phyloP scores from a whole-genome alignment of 108 stramenopile genomes.

The Cyclotella atomus region DNA sequence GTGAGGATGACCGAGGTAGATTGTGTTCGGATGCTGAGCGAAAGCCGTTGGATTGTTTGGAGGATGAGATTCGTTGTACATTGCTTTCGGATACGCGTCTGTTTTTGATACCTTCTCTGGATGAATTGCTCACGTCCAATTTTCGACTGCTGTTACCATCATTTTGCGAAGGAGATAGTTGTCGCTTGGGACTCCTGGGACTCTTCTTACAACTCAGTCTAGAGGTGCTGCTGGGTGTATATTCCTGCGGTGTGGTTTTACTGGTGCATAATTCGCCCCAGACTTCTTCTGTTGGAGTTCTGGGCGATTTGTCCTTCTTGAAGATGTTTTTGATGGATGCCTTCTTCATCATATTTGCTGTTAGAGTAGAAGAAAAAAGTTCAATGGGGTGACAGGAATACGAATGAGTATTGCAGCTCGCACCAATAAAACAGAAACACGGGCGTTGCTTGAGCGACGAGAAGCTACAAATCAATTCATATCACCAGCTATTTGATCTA shows the following conservation, averaged over 20 bases:
- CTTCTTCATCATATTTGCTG: conserved; percentile 1
- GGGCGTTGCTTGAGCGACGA: too few relatives aligned
- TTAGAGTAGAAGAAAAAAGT: too few relatives aligned
- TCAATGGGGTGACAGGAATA: too few relatives aligned
- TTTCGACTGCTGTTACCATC: not conserved
- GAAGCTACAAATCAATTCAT: too few relatives aligned
- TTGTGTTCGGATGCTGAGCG: too few relatives aligned
- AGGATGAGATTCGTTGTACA: conserved; percentile 1
- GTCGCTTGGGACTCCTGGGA: not conserved
- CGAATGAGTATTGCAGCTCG: too few relatives aligned
- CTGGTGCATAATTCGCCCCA: conserved; percentile 18
- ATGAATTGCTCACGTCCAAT: not conserved
- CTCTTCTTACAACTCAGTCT: not conserved
- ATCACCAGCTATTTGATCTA: too few relatives aligned
- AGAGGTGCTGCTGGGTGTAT: not conserved
- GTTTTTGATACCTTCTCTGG: not conserved
- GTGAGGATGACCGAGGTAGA: not conserved
- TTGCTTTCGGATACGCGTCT: not conserved
- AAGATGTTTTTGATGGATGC: conserved; percentile 4
- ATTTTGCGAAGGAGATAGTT: not conserved
- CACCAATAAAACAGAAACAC: too few relatives aligned
- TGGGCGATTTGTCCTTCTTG: conserved; percentile 7
- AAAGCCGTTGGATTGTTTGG: not conserved
- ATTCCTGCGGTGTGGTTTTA: not conserved
- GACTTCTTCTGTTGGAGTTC: conserved; percentile 12